Evolutionary conservation across 1,284 basidiomycete species (phyloP).

Genomic region (Violaceomyces palustris): DNA sequence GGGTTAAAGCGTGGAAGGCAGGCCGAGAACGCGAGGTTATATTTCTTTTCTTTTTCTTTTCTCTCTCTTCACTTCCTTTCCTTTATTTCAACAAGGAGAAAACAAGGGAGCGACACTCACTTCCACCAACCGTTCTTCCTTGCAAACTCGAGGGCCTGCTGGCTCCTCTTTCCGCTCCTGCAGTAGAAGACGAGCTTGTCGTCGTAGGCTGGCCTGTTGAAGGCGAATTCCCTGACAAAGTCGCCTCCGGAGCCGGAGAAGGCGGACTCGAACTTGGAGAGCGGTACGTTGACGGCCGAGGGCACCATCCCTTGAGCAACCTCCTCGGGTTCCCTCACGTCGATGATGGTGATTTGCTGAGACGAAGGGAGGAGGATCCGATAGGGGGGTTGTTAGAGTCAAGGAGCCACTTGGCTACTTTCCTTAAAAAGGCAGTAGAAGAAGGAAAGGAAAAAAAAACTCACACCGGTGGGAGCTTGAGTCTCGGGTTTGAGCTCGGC

Average conservation of each 20-base stretch:
- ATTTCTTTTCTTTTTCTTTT: neutral
- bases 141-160: conserved; percentile 77
- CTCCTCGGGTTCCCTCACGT: conserved; percentile 91
- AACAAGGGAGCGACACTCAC: conserved; percentile 56
- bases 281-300: conserved; percentile 85
- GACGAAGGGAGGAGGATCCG: no score
- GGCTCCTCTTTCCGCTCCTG: conserved; percentile 78
- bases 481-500: conserved; percentile 79
- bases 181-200: conserved; percentile 93
- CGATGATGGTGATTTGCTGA: conserved; percentile 40
- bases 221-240: conserved; percentile 63
- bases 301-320: conserved; percentile 91
- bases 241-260: conserved; percentile 57
- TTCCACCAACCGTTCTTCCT: conserved; percentile 76
- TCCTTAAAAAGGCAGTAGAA: neutral
- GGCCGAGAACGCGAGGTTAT: neutral
- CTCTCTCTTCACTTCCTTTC: conserved; percentile 1
- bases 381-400: conserved; percentile 48
- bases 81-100: neutral
- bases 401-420: conserved; percentile 62
- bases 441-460: conserved; percentile 54
- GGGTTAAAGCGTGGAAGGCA: neutral
- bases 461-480: conserved; percentile 70
- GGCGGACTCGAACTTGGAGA: conserved; percentile 70
- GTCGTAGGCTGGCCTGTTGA: conserved; percentile 68